These are phyloP conservation scores for Vicia faba DNA, from an alignment of 306 rosid genomes.

Conservation along the genomic window DNA sequence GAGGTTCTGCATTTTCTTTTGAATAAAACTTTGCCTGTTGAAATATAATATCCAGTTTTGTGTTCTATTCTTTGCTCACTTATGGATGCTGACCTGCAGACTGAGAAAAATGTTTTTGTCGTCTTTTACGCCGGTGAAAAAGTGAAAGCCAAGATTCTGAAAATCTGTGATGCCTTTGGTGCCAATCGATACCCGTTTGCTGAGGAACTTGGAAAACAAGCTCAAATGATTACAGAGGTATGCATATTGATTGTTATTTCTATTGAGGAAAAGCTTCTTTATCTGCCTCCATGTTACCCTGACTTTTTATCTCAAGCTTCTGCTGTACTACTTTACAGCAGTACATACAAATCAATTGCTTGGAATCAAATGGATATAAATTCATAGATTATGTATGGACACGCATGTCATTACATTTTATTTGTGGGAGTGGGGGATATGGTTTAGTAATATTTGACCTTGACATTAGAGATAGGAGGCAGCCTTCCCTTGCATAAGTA, in stretches of 20 bases:
- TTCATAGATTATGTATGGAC: not conserved
- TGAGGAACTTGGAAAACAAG: conserved; percentile 63
- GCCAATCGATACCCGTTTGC: conserved; percentile 94
- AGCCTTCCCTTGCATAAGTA: conserved; percentile 13
- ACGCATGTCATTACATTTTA: conserved; percentile 7
- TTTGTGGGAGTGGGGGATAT: conserved; percentile 17
- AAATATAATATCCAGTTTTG: conserved; percentile 12
- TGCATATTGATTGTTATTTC: conserved; percentile 34
- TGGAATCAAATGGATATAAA: not conserved
- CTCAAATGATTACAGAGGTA: conserved; percentile 56
- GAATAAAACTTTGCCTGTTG: conserved; percentile 3
- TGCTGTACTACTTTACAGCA: not conserved
- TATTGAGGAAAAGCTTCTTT: conserved; percentile 25
- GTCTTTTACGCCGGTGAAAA: conserved; percentile 91
- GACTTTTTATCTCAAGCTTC: not conserved
- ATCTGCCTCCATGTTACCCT: not conserved
- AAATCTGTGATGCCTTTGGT: conserved; percentile 96
- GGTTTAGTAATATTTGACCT: conserved; percentile 16
- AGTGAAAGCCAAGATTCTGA: conserved; percentile 83
- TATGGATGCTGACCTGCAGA: conserved; percentile 50
- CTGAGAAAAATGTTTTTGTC: conserved; percentile 93
- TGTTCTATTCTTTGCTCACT: conserved; percentile 28
- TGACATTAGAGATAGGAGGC: not conserved
- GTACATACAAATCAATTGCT: not conserved
- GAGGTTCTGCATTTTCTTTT: conserved; percentile 14